phyloP scores from a whole-genome alignment of 1,139 yeast genomes.

The Suhomyces coccinellae region DNA sequence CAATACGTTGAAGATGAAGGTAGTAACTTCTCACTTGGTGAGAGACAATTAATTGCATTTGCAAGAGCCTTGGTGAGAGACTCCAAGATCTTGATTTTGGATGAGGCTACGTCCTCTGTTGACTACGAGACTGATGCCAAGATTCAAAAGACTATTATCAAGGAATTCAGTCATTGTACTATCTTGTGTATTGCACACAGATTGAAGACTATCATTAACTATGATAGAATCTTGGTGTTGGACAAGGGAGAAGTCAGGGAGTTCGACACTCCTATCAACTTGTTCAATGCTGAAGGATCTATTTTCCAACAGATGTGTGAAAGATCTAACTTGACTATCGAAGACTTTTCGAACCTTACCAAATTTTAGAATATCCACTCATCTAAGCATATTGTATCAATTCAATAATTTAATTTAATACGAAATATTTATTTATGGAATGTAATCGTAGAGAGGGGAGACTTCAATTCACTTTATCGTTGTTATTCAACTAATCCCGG shows the following conservation, averaged over 20 bases:
- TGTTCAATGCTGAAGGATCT: slow-evolving; percentile 46
- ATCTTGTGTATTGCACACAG: slow-evolving; percentile 81
- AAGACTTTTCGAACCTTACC: slow-evolving; percentile 12
- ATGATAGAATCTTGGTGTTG: slow-evolving; percentile 65
- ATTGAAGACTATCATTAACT: slow-evolving; percentile 62
- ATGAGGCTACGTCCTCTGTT: slow-evolving; percentile 83
- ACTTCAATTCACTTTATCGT: no score
- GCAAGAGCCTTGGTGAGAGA: slow-evolving; percentile 78
- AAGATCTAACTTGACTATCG: slow-evolving; percentile 29
- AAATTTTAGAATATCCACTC: background rate
- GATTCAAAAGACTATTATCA: slow-evolving; percentile 63
- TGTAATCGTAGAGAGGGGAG: no score
- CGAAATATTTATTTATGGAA: no score
- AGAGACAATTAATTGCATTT: slow-evolving; percentile 70
- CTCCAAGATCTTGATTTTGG: slow-evolving; percentile 65
- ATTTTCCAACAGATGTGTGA: slow-evolving; percentile 43
- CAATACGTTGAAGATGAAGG: slow-evolving; percentile 74
- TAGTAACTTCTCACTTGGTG: slow-evolving; percentile 72
- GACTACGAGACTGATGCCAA: slow-evolving; percentile 75
- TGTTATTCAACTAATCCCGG: no score
- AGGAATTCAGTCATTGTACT: slow-evolving; percentile 65
- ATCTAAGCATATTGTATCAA: background rate
- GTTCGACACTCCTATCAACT: slow-evolving; percentile 52
- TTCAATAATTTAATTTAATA: no score
- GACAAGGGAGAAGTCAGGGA: slow-evolving; percentile 64